Percentiles rank a stretch among this genome's conserved stretches.
Evolutionary conservation across 2,329 filamentous ascomycete genomes (phyloP).

Genomic region (Xenoacremonium recifei): DNA sequence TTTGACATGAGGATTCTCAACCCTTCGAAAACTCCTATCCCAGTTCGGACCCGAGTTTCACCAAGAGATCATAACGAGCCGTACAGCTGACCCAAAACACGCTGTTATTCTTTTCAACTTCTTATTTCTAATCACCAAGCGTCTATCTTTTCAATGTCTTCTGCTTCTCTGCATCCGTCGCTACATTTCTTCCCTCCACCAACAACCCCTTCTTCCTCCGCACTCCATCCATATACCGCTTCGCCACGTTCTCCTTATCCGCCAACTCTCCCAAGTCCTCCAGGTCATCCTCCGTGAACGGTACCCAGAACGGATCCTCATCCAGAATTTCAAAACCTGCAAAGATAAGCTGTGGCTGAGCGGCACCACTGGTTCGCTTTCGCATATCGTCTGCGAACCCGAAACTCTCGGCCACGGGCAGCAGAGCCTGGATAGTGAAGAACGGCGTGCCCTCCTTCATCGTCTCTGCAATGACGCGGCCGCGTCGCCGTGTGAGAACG

Average conservation of each 20-base stretch:
- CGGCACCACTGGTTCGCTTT: conserved; percentile 86
- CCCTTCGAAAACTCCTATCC: neutral
- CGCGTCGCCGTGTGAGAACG: conserved; percentile 92
- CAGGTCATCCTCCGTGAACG: conserved; percentile 91
- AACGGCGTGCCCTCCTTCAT: conserved; percentile 96
- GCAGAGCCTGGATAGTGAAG: conserved; percentile 84
- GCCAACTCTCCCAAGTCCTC: conserved; percentile 94
- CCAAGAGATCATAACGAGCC: neutral
- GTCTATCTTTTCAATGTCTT: conserved; percentile 65
- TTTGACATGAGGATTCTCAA: neutral
- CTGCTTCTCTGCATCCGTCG: conserved; percentile 90
- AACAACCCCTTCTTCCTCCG: conserved; percentile 83
- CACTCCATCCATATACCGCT: conserved; percentile 91
- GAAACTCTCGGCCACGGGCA: conserved; percentile 93
- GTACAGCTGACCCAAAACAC: neutral
- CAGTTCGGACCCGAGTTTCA: neutral
- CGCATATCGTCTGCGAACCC: conserved; percentile 96
- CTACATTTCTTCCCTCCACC: conserved; percentile 73
- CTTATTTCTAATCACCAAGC: no score
- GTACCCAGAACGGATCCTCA: conserved; percentile 97
- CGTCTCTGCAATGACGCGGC: conserved; percentile 82
- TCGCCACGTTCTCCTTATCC: conserved; percentile 93
- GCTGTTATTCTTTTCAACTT: conserved; percentile 2
- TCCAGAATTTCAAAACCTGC: conserved; percentile 90
- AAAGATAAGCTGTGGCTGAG: conserved; percentile 90